phyloP scores from a whole-genome alignment of 2,329 filamentous ascomycete genomes.

The Colletotrichum higginsianum region DNA sequence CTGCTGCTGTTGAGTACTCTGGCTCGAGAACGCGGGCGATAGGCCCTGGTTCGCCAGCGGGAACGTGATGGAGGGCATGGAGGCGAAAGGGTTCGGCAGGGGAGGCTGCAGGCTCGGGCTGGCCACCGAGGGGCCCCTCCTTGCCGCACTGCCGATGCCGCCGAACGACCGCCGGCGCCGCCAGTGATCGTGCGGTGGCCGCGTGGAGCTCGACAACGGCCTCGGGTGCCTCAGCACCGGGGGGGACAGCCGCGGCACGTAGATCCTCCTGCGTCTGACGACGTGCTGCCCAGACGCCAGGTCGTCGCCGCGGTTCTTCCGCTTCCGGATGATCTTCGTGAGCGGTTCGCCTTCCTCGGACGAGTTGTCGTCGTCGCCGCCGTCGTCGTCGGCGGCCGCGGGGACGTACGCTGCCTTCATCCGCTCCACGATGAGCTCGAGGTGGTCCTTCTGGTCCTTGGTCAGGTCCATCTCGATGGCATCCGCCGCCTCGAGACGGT shows the following conservation, averaged over 20 bases:
- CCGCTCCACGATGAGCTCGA: background rate
- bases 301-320: background rate
- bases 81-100: background rate
- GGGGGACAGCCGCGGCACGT: background rate
- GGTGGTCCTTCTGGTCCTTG: background rate
- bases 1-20: too few relatives aligned
- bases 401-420: background rate
- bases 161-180: too few relatives aligned
- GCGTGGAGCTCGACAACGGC: background rate
- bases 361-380: background rate
- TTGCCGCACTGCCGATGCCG: background rate
- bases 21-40: background rate
- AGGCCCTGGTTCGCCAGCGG: background rate
- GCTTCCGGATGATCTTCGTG: slow-evolving; percentile 2
- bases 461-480: background rate
- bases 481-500: background rate
- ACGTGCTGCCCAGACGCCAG: background rate
- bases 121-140: background rate
- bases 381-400: too few relatives aligned
- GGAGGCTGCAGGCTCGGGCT: background rate
- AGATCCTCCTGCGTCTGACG: background rate
- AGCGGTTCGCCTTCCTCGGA: background rate
- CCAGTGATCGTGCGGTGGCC: background rate
- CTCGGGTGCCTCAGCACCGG: background rate
- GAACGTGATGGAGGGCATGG: background rate